Conservation (phyloP, 2,329 filamentous ascomycete species). For the Tolypocladium nubicola region DNA sequence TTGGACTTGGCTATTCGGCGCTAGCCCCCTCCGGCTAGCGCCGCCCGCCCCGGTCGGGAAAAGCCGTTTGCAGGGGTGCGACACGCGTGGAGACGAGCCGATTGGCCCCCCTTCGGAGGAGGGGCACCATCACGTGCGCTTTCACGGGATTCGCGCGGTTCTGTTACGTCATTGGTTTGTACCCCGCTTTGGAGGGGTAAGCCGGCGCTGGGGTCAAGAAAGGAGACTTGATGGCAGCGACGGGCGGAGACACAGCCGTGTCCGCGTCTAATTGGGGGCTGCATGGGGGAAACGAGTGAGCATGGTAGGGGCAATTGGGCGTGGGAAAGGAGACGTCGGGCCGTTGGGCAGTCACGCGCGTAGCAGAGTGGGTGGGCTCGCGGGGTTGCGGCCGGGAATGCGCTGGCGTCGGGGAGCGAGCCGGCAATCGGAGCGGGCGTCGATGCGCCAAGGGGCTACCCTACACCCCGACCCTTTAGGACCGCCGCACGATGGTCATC, state of each 20-base stretch:
- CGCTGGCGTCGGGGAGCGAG: neutral
- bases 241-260: neutral
- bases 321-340: neutral
- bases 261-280: neutral
- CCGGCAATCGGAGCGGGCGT: neutral
- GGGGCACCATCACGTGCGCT: conserved; percentile 1
- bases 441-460: neutral
- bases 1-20: neutral
- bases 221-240: neutral
- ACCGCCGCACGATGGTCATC: too few species aligned
- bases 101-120: conserved; percentile 1
- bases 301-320: neutral
- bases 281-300: too few species aligned
- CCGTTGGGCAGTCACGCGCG: neutral
- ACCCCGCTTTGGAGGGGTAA: neutral
- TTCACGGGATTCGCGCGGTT: neutral
- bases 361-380: neutral
- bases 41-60: neutral
- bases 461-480: neutral
- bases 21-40: neutral
- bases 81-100: conserved; percentile 1
- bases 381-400: neutral
- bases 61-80: conserved; percentile 4
- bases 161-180: neutral
- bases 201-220: neutral